Percentiles rank a stretch among this genome's conserved stretches.
phyloP scores from a whole-genome alignment of 2,329 filamentous ascomycete species.

The Aspergillus ruber region DNA sequence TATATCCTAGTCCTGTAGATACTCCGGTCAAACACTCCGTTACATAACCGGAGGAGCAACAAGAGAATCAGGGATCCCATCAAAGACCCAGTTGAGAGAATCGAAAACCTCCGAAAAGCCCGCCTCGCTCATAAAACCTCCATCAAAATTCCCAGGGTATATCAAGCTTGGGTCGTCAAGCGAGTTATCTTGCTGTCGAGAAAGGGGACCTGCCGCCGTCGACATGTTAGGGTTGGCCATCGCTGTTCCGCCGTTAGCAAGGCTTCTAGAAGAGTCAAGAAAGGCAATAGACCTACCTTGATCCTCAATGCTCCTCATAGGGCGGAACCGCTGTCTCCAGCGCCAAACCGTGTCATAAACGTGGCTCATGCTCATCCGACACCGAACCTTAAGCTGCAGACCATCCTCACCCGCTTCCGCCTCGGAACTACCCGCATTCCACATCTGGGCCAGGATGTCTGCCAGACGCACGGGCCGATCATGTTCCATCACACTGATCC shows the following conservation, averaged over 20 bases:
- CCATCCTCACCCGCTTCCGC: constrained; percentile 28
- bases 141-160: constrained; percentile 29
- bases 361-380: constrained; percentile 60
- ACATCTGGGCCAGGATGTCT: constrained; percentile 59
- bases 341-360: constrained; percentile 62
- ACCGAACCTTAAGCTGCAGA: constrained; percentile 56
- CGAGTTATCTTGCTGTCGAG: constrained; percentile 24
- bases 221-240: constrained; percentile 33
- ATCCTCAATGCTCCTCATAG: constrained; percentile 53
- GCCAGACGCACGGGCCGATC: constrained; percentile 58
- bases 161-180: constrained; percentile 27
- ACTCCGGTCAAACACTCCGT: not conserved
- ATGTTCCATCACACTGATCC: constrained; percentile 55
- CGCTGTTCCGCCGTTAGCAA: constrained; percentile 12
- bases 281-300: constrained; percentile 52
- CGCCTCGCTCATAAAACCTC: constrained; percentile 34
- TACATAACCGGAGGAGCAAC: constrained; percentile 31
- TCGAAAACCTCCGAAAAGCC: constrained; percentile 73
- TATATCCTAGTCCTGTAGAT: no score
- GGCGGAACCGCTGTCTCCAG: constrained; percentile 60
- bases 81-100: constrained; percentile 85
- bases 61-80: constrained; percentile 65
- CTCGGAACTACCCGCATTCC: constrained; percentile 45
- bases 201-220: constrained; percentile 16
- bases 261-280: not conserved